phyloP scores from a whole-genome alignment of 1,284 basidiomycete genomes.

The Fomitopsis pinicola region DNA sequence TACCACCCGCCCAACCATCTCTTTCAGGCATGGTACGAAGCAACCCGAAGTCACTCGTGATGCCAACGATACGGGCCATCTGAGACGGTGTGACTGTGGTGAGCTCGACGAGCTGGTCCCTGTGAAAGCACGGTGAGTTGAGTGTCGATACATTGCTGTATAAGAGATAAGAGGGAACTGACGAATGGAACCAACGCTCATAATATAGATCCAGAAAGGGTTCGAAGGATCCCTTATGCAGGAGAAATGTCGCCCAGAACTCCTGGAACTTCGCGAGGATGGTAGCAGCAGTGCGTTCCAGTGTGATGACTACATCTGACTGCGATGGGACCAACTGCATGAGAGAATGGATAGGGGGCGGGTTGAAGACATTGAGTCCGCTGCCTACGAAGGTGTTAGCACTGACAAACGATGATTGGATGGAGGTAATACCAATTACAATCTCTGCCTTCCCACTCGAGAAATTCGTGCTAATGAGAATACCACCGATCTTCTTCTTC shows the following conservation, averaged over 20 bases:
- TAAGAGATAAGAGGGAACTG: constrained; percentile 23
- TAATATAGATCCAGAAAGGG: constrained; percentile 81
- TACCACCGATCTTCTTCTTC: constrained; percentile 82
- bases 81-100: constrained; percentile 71
- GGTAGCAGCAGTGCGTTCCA: constrained; percentile 75
- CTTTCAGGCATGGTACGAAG: constrained; percentile 75
- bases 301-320: constrained; percentile 39
- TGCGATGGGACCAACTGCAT: constrained; percentile 56
- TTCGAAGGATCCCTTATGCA: constrained; percentile 62
- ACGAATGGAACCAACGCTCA: constrained; percentile 87
- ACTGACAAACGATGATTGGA: neutral
- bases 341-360: constrained; percentile 81
- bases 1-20: constrained; percentile 29
- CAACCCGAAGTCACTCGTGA: constrained; percentile 86
- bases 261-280: constrained; percentile 78
- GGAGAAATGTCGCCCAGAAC: constrained; percentile 75
- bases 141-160: neutral
- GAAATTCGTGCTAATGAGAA: constrained; percentile 89
- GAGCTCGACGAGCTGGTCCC: constrained; percentile 82
- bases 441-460: constrained; percentile 69
- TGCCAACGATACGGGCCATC: constrained; percentile 76
- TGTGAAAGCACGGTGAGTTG: constrained; percentile 28
- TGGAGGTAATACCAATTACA: constrained; percentile 61
- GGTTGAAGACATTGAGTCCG: constrained; percentile 86
- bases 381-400: constrained; percentile 53